Base-by-base conservation (phyloP, 768 basidiomycete genomes). In the Sporobolomyces pararoseus region DNA sequence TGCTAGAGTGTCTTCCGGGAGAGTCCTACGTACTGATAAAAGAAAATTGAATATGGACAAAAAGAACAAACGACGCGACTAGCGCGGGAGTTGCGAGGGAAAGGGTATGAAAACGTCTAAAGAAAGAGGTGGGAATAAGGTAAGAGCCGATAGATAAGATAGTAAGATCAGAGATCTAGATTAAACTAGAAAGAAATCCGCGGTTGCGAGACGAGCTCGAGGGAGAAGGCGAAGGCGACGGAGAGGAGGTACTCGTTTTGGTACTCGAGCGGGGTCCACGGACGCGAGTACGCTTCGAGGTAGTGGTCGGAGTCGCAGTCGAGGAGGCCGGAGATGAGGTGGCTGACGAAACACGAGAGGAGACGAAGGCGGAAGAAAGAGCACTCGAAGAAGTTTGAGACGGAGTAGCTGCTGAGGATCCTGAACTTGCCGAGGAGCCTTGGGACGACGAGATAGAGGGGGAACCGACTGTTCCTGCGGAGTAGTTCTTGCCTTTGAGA, bases 401-500 rank as follows among this genome's bases (percentile, higher is more conserved):
- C 47, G 47, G 47, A 19, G n/a, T 10, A 17, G 17, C 17, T 19
- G 47, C 21, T 49, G 17, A n/a, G 47, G 47, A 49, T 12, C 13
- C 7, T 27, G 51, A 27, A 27, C 7, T 31, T 10, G 51, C 13
- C 13, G 27, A 29, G 25, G 31, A 27, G 31, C 25, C 31, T 13
- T 19, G 10, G 31, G 51, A 29, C 51, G 51, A 54, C 4, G 58
- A 59, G 17, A 9, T 5, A 34, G 17, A 4, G 17, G 27, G 32
- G 39, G 42, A 47, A 23, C 21, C 46, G 46, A 47, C 7, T n/a
- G n/a, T n/a, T n/a, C n/a, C n/a, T n/a, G 27, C 14, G 23, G 58
- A 44, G 32, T 61, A 61, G 17, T 49, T n/a, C 32, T 50, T 49
- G 13, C 59, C 59, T n/a, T 34, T 61, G 46, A 55, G 63, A 27